phyloP scores from a whole-genome alignment of 768 basidiomycete genomes.

The Podaxis sp. region DNA sequence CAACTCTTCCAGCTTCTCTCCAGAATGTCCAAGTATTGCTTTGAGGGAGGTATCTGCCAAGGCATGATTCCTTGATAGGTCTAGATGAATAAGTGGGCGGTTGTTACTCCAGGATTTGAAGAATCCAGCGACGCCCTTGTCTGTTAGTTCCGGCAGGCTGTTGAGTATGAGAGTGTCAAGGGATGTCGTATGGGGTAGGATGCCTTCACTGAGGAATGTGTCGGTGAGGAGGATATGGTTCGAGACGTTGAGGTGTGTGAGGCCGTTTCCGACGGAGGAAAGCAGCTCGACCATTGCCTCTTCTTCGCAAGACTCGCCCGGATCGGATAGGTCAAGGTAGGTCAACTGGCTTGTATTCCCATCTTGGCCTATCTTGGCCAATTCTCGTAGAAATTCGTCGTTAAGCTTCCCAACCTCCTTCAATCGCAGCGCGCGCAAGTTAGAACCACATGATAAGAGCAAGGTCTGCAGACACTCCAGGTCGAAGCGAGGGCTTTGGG shows the following conservation, averaged over 20 bases:
- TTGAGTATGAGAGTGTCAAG: slow-evolving; percentile 57
- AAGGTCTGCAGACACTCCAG: slow-evolving; percentile 62
- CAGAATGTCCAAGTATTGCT: slow-evolving; percentile 71
- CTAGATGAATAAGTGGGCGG: slow-evolving; percentile 49
- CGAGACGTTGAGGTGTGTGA: slow-evolving; percentile 71
- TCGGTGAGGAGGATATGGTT: slow-evolving; percentile 66
- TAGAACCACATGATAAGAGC: slow-evolving; percentile 44
- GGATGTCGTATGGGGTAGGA: slow-evolving; percentile 46
- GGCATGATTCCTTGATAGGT: slow-evolving; percentile 62
- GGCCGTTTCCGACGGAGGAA: slow-evolving; percentile 45
- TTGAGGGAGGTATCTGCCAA: slow-evolving; percentile 54
- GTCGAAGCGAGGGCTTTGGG: slow-evolving; percentile 86
- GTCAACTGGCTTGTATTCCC: slow-evolving; percentile 22
- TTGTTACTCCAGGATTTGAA: slow-evolving; percentile 59
- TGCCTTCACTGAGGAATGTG: slow-evolving; percentile 55
- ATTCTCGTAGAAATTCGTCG: slow-evolving; percentile 58
- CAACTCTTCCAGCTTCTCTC: slow-evolving; percentile 52
- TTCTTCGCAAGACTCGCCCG: slow-evolving; percentile 53
- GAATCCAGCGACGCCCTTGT: slow-evolving; percentile 67
- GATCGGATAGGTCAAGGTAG: slow-evolving; percentile 70
- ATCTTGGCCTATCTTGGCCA: slow-evolving; percentile 46
- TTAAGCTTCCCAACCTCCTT: slow-evolving; percentile 73
- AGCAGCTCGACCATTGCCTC: slow-evolving; percentile 58
- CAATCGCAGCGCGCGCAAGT: slow-evolving; percentile 70
- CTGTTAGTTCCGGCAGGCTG: slow-evolving; percentile 61